Base-by-base conservation (phyloP, 1,284 basidiomycete genomes). In the Cryptococcus amylolentus region DNA sequence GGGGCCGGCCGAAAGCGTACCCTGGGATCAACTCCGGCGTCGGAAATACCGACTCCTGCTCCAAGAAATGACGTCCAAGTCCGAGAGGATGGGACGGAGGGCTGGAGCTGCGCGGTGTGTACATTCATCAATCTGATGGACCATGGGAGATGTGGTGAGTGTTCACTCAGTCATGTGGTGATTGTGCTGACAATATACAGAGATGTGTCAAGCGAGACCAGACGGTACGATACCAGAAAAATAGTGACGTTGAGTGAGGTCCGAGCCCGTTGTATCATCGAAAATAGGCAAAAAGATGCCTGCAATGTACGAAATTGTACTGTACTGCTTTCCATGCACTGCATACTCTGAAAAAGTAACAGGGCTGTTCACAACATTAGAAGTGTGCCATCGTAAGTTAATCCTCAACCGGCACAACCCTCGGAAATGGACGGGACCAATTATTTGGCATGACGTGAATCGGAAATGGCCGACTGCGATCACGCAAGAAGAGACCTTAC, bases 81-180 rank as follows among this genome's bases (percentile, higher is more conserved):
- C 20, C 49, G 47, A 9, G 60, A 55, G 14, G 55, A 59, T 46
- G 56, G 57, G 6, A n/a, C 27, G 28, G 40, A 40, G 16, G 61
- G 55, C 9, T 75, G 72, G 64, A 43, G 53, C 14, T 72, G 70
- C 46, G 35, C 49, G n/a, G 10, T 62, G 4, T 75, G 73, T 50
- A 73, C 70, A 1, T 73, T 57, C 40, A 50, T 61, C 51, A 75
- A 75, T 51, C 28, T 63, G 2, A 39, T 50, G 13, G 69, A 65
- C 54, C 69, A 67, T 35, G 66, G 64, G 1, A 49, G 66, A 41
- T 72, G 72, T 43, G 71, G 72, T 75, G 58, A 63, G 72, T 68
- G 3, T 2, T 5, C 52, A 10, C 4, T 51, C 37, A 54, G 51
- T 13, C 18, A 31, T 18, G 28, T 54, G 37, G 6, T 50, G 18